Base-by-base conservation (phyloP, 2,329 filamentous ascomycete genomes). In the Rhinocladiella similis region DNA sequence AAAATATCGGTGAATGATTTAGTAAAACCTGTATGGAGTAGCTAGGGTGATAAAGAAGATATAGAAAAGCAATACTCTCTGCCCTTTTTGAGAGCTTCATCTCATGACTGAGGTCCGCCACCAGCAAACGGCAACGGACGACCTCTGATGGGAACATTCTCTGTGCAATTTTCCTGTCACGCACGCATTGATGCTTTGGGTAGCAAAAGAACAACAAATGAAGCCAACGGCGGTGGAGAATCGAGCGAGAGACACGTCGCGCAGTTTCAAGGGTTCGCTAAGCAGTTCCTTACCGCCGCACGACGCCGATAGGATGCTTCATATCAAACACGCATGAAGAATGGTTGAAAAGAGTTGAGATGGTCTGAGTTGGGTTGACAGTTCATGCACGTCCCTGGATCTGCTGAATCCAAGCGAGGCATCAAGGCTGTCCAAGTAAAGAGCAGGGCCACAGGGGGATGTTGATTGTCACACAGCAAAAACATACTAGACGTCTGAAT, bases 161-260 rank as follows among this genome's bases (percentile, higher is more conserved):
- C 18, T 6, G 10, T 38, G 33, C 25, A 16, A 19, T 38, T 25
- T 25, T 38, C 43, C 25, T 25, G 39, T 29, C 29, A 53, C 46
- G 36, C 35, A 42, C 49, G 14, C 20, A 42, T 36, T 27, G 50
- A 41, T 51, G 46, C 51, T 53, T 62, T 53, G 59, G 59, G 59
- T 56, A 62, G 59, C 59, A 57, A 59, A 41, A 16, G 38, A 41
- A 27, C 16, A 55, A 57, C 47, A 57, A 54, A 53, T 42, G 59
- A 57, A 55, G 56, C 41, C 25, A 27, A 25, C 20, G 22, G 12
- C 22, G 25, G 50, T 54, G 52, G 50, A 29, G 47, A 27, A 50
- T 29, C 39, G 33, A 29, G 43, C 10, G 18, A 19, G 27, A 42
- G 45, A 62, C 59, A 62, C 59, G 59, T 62, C 53, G 59, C 59